phyloP scores from a whole-genome alignment of 805 yeast genomes.

The Metschnikowia rubicola region DNA sequence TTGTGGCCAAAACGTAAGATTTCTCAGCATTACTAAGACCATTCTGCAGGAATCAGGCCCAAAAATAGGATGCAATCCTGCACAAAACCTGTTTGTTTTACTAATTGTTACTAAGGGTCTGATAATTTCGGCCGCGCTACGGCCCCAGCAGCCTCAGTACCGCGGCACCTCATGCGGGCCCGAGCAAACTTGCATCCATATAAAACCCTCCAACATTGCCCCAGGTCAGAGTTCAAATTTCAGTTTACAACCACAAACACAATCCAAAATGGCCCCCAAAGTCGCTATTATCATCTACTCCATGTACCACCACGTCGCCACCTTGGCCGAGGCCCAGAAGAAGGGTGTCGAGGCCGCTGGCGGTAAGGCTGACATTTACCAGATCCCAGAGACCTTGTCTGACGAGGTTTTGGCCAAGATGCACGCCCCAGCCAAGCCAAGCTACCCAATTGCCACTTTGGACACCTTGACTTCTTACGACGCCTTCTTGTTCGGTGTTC shows the following conservation, averaged over 20 bases:
- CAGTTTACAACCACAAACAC: neutral
- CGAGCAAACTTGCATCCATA: neutral
- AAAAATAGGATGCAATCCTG: neutral
- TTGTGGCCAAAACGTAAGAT: neutral
- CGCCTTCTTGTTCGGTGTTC: constrained; percentile 21
- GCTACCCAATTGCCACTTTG: constrained; percentile 20
- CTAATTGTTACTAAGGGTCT: too few species aligned
- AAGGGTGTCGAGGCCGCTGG: constrained; percentile 70
- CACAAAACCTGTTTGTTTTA: neutral
- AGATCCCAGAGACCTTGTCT: constrained; percentile 21
- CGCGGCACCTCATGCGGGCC: too few species aligned
- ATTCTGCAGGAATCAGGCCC: constrained; percentile 1
- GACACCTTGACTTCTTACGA: constrained; percentile 20
- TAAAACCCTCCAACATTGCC: neutral
- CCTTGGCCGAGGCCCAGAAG: constrained; percentile 65
- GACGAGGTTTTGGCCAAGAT: constrained; percentile 18
- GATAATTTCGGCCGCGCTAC: neutral
- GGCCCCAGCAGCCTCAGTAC: too few species aligned
- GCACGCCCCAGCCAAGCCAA: constrained; percentile 20
- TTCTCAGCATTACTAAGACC: constrained; percentile 5
- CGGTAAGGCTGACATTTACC: constrained; percentile 31
- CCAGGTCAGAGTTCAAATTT: neutral
- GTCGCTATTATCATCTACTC: constrained; percentile 79
- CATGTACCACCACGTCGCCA: constrained; percentile 71
- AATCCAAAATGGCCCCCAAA: constrained; percentile 32